These are phyloP conservation scores for Candida silvicultrix DNA, from an alignment of 805 yeast genomes.

Conservation along the genomic window DNA sequence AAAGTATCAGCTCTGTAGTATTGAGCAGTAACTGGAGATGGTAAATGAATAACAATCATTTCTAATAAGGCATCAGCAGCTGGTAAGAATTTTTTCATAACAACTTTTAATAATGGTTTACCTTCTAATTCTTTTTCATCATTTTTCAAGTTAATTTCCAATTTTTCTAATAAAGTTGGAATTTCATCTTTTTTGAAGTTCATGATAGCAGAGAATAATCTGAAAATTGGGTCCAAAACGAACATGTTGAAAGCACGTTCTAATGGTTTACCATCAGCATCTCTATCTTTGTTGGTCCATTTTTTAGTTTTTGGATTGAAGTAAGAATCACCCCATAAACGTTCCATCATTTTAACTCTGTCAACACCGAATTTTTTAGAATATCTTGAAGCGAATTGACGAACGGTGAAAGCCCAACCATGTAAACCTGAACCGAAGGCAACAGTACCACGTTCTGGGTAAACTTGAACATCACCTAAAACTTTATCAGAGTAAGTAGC, in stretches of 20 bases:
- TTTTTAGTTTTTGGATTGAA: conserved; percentile 99
- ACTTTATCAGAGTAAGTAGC: conserved; percentile 88
- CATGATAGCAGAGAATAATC: conserved; percentile 95
- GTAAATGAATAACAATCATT: conserved; percentile 97
- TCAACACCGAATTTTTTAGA: conserved; percentile 99
- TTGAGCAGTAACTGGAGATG: conserved; percentile 99
- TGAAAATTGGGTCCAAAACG: conserved; percentile 97
- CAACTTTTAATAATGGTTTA: conserved; percentile 96
- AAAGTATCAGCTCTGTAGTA: conserved; percentile 97
- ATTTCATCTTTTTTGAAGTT: conserved; percentile 98
- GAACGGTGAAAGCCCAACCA: conserved; percentile 99
- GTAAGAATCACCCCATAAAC: conserved; percentile 99
- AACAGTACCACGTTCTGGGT: conserved; percentile 98
- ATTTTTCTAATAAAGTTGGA: conserved; percentile 85
- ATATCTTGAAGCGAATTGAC: conserved; percentile 97
- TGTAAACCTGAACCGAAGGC: conserved; percentile 99
- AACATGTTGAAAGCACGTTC: conserved; percentile 99
- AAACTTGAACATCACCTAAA: conserved; percentile 95
- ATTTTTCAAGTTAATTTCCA: conserved; percentile 88
- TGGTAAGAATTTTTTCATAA: conserved; percentile 99
- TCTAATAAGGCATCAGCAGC: conserved; percentile 99
- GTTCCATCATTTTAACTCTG: conserved; percentile 95
- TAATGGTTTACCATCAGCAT: conserved; percentile 89
- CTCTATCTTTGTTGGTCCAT: conserved; percentile 95
- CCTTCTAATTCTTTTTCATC: conserved; percentile 99